Percentiles rank a stretch among this genome's conserved stretches.
These are phyloP conservation scores for Rhynchospora breviuscula DNA, from an alignment of 176 grass and related monocot genomes.

Conservation along the genomic window DNA sequence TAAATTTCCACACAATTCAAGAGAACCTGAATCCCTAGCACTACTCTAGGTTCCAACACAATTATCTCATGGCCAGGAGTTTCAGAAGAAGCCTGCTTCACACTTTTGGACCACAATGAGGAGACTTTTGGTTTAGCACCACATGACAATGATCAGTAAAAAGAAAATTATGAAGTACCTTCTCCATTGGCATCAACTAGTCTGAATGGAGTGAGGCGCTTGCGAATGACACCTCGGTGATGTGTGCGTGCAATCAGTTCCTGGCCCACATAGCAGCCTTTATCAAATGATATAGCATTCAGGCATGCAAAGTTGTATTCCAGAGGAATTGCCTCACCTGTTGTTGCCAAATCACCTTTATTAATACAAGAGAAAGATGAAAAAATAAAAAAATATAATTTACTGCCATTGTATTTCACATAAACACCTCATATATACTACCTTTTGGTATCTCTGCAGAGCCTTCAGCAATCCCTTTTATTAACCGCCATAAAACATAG, in stretches of 20 bases:
- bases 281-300: conserved; percentile 95
- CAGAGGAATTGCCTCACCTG: conserved; percentile 86
- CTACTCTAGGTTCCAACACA: background rate
- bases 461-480: conserved; percentile 75
- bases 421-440: conserved; percentile 21
- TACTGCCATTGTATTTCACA: background rate
- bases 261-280: conserved; percentile 95
- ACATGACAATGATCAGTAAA: background rate
- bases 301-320: conserved; percentile 75
- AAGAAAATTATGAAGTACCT: conserved; percentile 33
- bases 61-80: background rate
- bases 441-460: conserved; percentile 94
- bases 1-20: background rate
- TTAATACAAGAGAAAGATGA: background rate
- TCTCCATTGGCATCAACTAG: conserved; percentile 44
- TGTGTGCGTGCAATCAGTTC: conserved; percentile 92
- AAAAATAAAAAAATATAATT: background rate
- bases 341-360: background rate
- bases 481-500: conserved; percentile 71
- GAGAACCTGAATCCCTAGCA: background rate
- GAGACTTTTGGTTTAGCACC: background rate
- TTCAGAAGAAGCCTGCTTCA: background rate
- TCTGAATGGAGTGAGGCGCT: conserved; percentile 68
- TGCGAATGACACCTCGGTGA: conserved; percentile 82
- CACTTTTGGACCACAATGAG: background rate